These are phyloP conservation scores for Colletotrichum limetticola DNA, from an alignment of 2,329 filamentous ascomycete genomes.

Conservation along the genomic window DNA sequence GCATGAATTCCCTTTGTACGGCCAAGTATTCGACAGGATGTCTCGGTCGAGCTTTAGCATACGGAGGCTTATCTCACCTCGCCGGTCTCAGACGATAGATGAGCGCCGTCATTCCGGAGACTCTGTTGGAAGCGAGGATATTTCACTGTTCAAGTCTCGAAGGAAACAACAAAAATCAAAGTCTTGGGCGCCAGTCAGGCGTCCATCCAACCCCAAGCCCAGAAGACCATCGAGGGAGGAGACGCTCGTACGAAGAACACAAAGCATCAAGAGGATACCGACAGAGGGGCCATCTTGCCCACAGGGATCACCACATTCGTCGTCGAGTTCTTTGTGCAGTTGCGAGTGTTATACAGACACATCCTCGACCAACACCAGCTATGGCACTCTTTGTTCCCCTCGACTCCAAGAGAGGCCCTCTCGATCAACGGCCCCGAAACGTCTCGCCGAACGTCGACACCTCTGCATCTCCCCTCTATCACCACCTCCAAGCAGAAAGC, in stretches of 20 bases:
- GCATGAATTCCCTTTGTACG: slow-evolving; percentile 17
- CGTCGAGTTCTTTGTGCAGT: slow-evolving; percentile 58
- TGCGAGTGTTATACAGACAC: slow-evolving; percentile 49
- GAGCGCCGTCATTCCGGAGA: slow-evolving; percentile 21
- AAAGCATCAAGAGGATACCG: slow-evolving; percentile 52
- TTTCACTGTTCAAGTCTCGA: slow-evolving; percentile 32
- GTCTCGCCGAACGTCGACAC: slow-evolving; percentile 34
- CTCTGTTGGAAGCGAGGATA: slow-evolving; percentile 29
- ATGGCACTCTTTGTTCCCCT: slow-evolving; percentile 46
- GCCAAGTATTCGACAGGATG: slow-evolving; percentile 47
- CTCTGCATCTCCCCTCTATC: slow-evolving; percentile 27
- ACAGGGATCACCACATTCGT: slow-evolving; percentile 50
- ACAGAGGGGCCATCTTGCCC: slow-evolving; percentile 51
- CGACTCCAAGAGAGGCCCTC: slow-evolving; percentile 5
- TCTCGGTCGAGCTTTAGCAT: slow-evolving; percentile 56
- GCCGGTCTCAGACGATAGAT: slow-evolving; percentile 37
- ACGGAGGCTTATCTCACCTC: slow-evolving; percentile 53
- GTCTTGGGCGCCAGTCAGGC: slow-evolving; percentile 20
- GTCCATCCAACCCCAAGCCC: not conserved
- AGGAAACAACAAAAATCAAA: slow-evolving; percentile 17
- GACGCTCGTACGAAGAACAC: slow-evolving; percentile 50
- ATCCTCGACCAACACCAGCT: slow-evolving; percentile 40
- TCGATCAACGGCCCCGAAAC: slow-evolving; percentile 31
- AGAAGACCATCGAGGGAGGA: slow-evolving; percentile 31
- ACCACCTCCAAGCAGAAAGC: not conserved